Evolutionary conservation across 2,329 filamentous ascomycete genomes (phyloP).

Genomic region (Neonectria neomacrospora): DNA sequence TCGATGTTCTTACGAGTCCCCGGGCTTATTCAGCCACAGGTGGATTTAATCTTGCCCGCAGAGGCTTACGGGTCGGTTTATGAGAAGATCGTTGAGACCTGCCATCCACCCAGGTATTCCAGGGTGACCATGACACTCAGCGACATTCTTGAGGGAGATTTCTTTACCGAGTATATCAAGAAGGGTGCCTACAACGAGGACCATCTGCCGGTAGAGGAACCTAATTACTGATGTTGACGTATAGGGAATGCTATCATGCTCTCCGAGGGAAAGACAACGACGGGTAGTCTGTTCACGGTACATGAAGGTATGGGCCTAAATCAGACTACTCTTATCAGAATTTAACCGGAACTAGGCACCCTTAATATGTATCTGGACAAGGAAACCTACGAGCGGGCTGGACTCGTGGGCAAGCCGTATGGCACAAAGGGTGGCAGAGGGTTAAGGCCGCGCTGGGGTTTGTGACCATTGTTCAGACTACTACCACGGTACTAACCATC

Average conservation of each 20-base stretch:
- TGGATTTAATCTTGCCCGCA: conserved; percentile 78
- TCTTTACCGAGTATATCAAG: conserved; percentile 89
- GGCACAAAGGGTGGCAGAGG: conserved; percentile 67
- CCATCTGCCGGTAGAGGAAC: neutral
- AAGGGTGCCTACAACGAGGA: conserved; percentile 61
- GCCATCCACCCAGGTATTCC: conserved; percentile 63
- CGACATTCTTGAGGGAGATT: conserved; percentile 77
- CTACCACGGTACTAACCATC: conserved; percentile 40
- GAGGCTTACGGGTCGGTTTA: conserved; percentile 67
- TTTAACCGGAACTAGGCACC: conserved; percentile 60
- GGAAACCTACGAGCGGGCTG: conserved; percentile 83
- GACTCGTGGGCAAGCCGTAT: conserved; percentile 78
- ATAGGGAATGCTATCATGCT: conserved; percentile 84
- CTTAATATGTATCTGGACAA: conserved; percentile 83
- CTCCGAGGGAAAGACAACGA: conserved; percentile 77
- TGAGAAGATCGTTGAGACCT: conserved; percentile 58
- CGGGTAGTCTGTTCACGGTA: conserved; percentile 79
- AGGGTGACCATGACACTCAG: conserved; percentile 78
- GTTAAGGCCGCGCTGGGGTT: conserved; percentile 79
- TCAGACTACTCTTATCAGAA: neutral
- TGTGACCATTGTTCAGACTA: conserved; percentile 37
- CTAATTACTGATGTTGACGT: neutral
- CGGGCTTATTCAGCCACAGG: conserved; percentile 44
- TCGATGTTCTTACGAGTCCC: no score
- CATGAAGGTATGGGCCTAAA: conserved; percentile 65